These are phyloP conservation scores for Berkeleyomyces basicola DNA, from an alignment of 2,329 filamentous ascomycete species.

Conservation along the genomic window DNA sequence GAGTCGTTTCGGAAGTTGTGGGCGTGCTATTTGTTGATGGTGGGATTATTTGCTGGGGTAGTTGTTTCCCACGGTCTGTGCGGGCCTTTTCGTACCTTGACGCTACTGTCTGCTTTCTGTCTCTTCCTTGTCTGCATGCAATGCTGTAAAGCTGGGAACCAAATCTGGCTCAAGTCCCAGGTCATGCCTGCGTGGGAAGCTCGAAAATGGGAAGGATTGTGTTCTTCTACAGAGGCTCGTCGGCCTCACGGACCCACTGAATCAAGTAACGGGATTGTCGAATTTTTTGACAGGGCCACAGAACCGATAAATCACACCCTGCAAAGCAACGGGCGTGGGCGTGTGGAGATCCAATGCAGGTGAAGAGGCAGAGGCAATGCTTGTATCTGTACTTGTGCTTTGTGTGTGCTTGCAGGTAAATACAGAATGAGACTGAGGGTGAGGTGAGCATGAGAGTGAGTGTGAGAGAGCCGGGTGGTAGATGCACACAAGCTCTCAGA, in stretches of 20 bases:
- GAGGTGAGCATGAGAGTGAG: not conserved
- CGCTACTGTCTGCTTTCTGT: not conserved
- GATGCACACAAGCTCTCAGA: too few species aligned
- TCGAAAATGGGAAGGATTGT: not conserved
- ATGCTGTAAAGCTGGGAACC: not conserved
- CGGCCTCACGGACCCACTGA: not conserved
- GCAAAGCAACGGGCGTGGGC: not conserved
- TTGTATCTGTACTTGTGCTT: not conserved
- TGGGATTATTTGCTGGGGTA: not conserved
- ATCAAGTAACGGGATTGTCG: not conserved
- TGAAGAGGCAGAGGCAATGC: not conserved
- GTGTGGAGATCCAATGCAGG: not conserved
- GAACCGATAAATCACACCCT: not conserved
- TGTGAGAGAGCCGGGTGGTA: not conserved
- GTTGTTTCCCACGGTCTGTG: not conserved
- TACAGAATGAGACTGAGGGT: not conserved
- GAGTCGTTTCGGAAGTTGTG: conserved; percentile 17
- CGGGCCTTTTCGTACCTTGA: not conserved
- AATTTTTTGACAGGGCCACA: not conserved
- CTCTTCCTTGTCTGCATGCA: not conserved
- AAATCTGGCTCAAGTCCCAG: not conserved
- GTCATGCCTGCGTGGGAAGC: not conserved
- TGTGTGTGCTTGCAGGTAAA: too few species aligned
- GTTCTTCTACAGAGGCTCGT: not conserved
- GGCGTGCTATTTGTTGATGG: not conserved